Conservation (phyloP, 1,284 basidiomycete genomes). For the Schizopora paradoxa region DNA sequence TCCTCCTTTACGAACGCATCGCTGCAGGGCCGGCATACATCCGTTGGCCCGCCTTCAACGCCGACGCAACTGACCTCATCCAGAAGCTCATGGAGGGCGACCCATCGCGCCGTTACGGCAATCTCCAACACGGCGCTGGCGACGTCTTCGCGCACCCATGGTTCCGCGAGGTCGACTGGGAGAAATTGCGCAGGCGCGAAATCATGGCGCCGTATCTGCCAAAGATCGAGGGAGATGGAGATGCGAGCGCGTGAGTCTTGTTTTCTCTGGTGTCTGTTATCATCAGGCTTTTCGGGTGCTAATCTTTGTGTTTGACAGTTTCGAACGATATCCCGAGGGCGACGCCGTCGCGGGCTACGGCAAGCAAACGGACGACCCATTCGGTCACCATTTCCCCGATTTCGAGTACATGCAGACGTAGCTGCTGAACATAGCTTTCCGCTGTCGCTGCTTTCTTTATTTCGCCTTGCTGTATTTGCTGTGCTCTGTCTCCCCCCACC, state of each 20-base stretch:
- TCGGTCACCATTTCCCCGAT: slow-evolving; percentile 14
- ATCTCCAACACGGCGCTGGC: slow-evolving; percentile 85
- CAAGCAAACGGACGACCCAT: slow-evolving; percentile 11
- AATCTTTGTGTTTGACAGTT: not conserved
- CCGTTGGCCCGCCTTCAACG: slow-evolving; percentile 88
- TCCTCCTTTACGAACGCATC: slow-evolving; percentile 77
- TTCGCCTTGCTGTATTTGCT: too few relatives aligned
- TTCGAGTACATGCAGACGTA: slow-evolving; percentile 17
- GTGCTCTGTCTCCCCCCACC: too few relatives aligned
- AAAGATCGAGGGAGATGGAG: slow-evolving; percentile 16
- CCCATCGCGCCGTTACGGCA: slow-evolving; percentile 89
- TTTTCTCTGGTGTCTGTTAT: not conserved
- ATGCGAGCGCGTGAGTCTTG: slow-evolving; percentile 17
- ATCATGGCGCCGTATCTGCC: slow-evolving; percentile 55
- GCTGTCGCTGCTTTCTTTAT: too few relatives aligned
- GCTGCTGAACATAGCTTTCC: too few relatives aligned
- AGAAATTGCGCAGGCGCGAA: slow-evolving; percentile 75
- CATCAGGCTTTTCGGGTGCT: not conserved
- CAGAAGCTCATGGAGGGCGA: slow-evolving; percentile 88
- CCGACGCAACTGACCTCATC: slow-evolving; percentile 83
- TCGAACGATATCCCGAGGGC: slow-evolving; percentile 17
- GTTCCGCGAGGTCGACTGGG: slow-evolving; percentile 97
- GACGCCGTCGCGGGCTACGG: slow-evolving; percentile 16
- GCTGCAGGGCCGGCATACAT: slow-evolving; percentile 67
- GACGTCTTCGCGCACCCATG: slow-evolving; percentile 97